Percentiles rank a stretch among this genome's conserved stretches.
These are phyloP conservation scores for Cadophora sp. DNA, from an alignment of 2,329 filamentous ascomycete species.

Conservation along the genomic window DNA sequence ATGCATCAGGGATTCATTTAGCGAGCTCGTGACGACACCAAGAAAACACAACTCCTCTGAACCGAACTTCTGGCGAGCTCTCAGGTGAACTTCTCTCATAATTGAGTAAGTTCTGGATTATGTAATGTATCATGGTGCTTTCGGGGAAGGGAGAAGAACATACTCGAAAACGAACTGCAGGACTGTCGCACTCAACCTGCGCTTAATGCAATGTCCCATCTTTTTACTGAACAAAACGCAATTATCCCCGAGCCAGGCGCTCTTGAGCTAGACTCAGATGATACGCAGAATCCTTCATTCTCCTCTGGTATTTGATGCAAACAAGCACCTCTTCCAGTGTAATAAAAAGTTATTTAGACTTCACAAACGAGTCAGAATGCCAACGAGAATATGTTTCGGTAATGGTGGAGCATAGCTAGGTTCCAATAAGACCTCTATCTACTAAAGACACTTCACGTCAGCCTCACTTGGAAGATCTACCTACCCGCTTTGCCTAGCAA, in stretches of 20 bases:
- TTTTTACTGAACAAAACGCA: too few relatives aligned
- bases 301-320: background rate
- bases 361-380: background rate
- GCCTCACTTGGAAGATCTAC: slow-evolving; percentile 9
- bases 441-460: background rate
- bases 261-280: too few relatives aligned
- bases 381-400: background rate
- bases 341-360: too few relatives aligned
- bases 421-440: background rate
- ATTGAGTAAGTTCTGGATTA: background rate
- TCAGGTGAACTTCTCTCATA: background rate
- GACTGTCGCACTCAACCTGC: background rate
- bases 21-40: slow-evolving; percentile 10
- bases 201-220: too few relatives aligned
- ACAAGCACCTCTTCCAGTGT: background rate
- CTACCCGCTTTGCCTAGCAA: background rate
- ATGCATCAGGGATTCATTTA: slow-evolving; percentile 6
- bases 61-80: background rate
- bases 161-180: background rate
- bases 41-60: background rate
- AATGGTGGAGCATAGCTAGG: background rate
- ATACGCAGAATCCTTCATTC: background rate
- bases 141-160: too few relatives aligned
- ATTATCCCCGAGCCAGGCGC: too few relatives aligned
- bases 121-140: background rate